These are phyloP conservation scores for Botrytis cinerea DNA, from an alignment of 2,329 filamentous ascomycete species.

Conservation along the genomic window DNA sequence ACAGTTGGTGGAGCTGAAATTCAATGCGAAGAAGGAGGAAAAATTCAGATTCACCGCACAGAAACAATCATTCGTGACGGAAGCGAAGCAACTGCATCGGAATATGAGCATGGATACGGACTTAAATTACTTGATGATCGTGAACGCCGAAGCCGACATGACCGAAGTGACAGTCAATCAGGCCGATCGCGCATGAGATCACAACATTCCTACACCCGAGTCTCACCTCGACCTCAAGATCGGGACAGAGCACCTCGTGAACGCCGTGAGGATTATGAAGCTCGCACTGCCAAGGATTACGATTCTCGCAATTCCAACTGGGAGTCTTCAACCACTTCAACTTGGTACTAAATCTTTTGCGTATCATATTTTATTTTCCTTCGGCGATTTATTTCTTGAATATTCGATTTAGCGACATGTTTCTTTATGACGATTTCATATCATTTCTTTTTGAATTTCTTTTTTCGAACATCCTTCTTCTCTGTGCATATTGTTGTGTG, in stretches of 20 bases:
- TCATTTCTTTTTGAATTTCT: constrained; percentile 30
- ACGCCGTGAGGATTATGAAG: constrained; percentile 22
- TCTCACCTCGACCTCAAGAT: constrained; percentile 28
- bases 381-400: constrained; percentile 29
- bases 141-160: constrained; percentile 34
- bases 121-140: constrained; percentile 35
- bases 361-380: constrained; percentile 25
- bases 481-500: constrained; percentile 33
- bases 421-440: constrained; percentile 27
- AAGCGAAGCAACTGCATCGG: constrained; percentile 54
- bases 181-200: constrained; percentile 31
- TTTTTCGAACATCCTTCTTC: constrained; percentile 27
- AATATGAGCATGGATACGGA: constrained; percentile 32
- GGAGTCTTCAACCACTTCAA: neutral
- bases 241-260: constrained; percentile 19
- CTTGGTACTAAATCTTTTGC: constrained; percentile 26
- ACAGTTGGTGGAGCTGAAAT: constrained; percentile 60
- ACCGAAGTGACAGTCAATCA: constrained; percentile 29
- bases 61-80: constrained; percentile 45
- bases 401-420: constrained; percentile 32
- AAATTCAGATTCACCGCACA: constrained; percentile 56
- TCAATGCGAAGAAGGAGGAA: constrained; percentile 58
- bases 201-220: constrained; percentile 33
- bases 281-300: neutral
- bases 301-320: constrained; percentile 3